phyloP scores from a whole-genome alignment of 805 yeast species.

The Hanseniaspora osmophila region DNA sequence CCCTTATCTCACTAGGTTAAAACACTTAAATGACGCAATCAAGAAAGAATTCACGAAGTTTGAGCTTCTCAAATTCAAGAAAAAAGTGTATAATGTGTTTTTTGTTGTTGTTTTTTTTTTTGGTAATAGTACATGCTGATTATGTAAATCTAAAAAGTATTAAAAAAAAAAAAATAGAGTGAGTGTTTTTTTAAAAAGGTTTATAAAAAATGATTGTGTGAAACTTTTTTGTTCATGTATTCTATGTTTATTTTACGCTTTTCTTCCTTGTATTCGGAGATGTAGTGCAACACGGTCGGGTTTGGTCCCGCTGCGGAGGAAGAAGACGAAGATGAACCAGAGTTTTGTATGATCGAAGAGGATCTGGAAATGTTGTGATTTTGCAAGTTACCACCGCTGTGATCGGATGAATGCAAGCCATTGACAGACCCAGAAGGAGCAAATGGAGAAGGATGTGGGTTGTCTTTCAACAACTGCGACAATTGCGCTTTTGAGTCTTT shows the following conservation, averaged over 20 bases:
- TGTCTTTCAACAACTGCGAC: constrained; percentile 4
- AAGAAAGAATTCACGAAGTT: too few relatives aligned
- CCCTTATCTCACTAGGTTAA: too few relatives aligned
- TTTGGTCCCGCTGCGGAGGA: background rate
- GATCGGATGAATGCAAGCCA: background rate
- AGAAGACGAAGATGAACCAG: background rate
- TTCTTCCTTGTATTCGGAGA: background rate
- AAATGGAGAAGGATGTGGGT: background rate
- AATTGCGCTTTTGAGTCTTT: background rate
- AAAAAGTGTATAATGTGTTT: too few relatives aligned
- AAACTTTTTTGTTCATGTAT: background rate
- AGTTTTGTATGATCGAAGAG: background rate
- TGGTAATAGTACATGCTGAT: background rate
- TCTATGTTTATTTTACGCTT: background rate
- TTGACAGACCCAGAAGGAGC: background rate
- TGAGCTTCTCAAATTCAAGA: too few relatives aligned
- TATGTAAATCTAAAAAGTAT: background rate
- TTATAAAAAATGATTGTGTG: constrained; percentile 7
- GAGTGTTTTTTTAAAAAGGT: constrained; percentile 2
- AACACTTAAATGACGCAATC: too few relatives aligned
- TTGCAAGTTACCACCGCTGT: too few relatives aligned
- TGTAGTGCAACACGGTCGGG: background rate
- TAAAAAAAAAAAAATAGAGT: background rate
- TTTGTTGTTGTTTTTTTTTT: too few relatives aligned
- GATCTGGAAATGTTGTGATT: background rate